Evolutionary conservation across 2,329 filamentous ascomycete species (phyloP).

Genomic region (Aureobasidium mangrovei): DNA sequence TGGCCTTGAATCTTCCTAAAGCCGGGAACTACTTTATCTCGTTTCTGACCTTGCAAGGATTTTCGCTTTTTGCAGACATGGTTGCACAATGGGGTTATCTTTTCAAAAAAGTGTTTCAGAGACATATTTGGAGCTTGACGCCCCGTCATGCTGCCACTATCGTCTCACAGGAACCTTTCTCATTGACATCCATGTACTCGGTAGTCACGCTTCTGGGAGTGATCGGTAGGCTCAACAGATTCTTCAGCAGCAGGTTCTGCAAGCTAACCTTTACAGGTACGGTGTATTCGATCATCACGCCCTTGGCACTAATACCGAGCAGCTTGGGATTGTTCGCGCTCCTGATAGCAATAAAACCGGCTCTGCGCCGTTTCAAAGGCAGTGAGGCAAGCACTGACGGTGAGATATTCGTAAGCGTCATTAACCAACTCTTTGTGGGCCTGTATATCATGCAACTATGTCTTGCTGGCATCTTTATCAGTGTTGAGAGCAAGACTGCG

Average conservation of each 20-base stretch:
- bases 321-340: neutral
- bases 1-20: conserved; percentile 1
- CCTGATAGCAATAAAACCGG: neutral
- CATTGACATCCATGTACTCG: neutral
- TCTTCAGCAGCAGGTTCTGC: neutral
- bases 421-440: neutral
- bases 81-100: neutral
- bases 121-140: neutral
- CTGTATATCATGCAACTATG: conserved; percentile 1
- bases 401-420: neutral
- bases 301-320: neutral
- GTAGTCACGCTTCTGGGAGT: neutral
- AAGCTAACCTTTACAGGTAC: neutral
- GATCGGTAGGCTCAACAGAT: neutral
- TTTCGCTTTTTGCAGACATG: neutral
- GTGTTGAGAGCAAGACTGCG: neutral
- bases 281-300: neutral
- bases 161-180: neutral
- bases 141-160: neutral
- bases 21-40: conserved; percentile 5
- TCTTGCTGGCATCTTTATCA: neutral
- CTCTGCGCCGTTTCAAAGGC: neutral
- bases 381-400: neutral
- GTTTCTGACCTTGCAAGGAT: conserved; percentile 1
- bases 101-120: neutral